Evolutionary conservation across 2,329 filamentous ascomycete species (phyloP), one percentile per base, ranked within the genome.

Genomic region (Hortaea werneckii): DNA sequence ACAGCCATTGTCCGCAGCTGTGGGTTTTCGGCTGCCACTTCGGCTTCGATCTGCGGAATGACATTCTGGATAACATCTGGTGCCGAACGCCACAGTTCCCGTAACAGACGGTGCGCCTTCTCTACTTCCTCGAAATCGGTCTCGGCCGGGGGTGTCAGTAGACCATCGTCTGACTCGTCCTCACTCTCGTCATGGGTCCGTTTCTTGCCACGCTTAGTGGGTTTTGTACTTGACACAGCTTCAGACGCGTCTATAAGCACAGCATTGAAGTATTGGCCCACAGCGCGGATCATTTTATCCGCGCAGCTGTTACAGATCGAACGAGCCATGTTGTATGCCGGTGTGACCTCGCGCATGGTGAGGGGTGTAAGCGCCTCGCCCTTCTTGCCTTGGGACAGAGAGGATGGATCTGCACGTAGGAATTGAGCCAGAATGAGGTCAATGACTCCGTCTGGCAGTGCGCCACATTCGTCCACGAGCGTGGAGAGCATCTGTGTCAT

Each of bases 351-450:
- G 60, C 94, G 94, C 44, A 87, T 72, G 35, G 53, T 42, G 27
- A 50, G 40, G 11, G 50, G 44, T n/a, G 46, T 38, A 6, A 40
- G 40, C 7, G 47, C 34, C 12, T 49, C 82, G 50, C 72, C 74
- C 38, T 80, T 72, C 48, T 59, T 53, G 41, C 48, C 40, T 39
- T 46, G 41, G 5, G 52, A 56, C 40, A 75, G 54, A 20, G 71
- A 68, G 47, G 73, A 80, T 0, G 87, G 84, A 42, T 88, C 87
- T 2, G 89, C 88, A 56, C 92, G 81, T 45, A 98, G 72, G 59
- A 98, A 98, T 64, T 98, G 94, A 6, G 90, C 90, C 61, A 98
- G 85, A 55, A 98, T 88, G 29, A 90, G 81, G 62, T 98, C 90
- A 13, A 95, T 80, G 2, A 95, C 87, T 48, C 87, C 82, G 5